A percentile compares a stretch with the other conserved stretches of the same genome.
Conservation (phyloP, 2,329 filamentous ascomycete genomes). For the Bipolaris oryzae region DNA sequence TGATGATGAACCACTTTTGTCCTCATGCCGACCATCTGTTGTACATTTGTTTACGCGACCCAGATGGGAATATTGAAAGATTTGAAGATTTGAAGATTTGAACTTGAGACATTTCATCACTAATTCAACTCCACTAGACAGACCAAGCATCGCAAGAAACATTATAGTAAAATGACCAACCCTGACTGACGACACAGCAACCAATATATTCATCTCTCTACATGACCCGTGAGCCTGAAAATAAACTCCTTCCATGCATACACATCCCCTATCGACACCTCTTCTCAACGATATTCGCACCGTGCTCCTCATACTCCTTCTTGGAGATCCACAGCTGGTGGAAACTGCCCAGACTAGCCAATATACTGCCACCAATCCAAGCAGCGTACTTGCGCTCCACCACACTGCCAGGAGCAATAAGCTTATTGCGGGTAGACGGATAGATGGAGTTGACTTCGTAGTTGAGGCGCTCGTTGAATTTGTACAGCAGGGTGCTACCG, state of each 20-base stretch:
- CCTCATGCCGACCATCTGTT: neutral
- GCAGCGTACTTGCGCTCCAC: conserved; percentile 89
- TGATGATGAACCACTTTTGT: conserved; percentile 16
- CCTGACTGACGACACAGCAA: conserved; percentile 1
- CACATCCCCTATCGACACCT: conserved; percentile 76
- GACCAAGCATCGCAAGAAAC: neutral
- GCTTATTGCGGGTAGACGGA: conserved; percentile 83
- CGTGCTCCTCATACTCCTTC: conserved; percentile 98
- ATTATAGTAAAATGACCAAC: neutral
- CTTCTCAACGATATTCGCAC: conserved; percentile 89
- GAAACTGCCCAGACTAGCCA: conserved; percentile 94
- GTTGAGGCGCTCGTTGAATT: conserved; percentile 89
- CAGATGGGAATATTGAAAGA: no score
- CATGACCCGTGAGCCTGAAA: neutral
- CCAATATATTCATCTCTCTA: conserved; percentile 1
- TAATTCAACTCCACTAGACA: neutral
- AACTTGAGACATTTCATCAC: neutral
- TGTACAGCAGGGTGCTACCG: conserved; percentile 83
- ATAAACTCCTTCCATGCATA: neutral
- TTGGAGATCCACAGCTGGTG: conserved; percentile 99
- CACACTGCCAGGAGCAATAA: conserved; percentile 84
- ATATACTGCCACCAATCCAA: conserved; percentile 96
- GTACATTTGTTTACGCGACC: neutral
- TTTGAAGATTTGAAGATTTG: neutral
- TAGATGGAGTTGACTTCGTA: conserved; percentile 81